Evolutionary conservation across 805 yeast species (phyloP).

Genomic region (Soucietia sequanensis): DNA sequence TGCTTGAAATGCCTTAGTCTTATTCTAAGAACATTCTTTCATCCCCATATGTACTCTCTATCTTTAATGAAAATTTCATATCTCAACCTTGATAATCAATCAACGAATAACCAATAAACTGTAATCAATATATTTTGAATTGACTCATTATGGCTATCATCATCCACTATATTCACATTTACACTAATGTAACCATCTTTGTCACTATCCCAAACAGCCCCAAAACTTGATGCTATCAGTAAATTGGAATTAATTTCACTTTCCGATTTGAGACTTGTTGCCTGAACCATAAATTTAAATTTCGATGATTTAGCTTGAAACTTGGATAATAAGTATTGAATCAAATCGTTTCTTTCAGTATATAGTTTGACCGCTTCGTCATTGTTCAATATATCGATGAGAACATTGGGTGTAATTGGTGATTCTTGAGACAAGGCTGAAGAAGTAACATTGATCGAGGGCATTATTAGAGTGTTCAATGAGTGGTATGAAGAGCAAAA

Average conservation of each 20-base stretch:
- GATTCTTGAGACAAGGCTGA: slow-evolving; percentile 13
- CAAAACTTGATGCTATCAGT: slow-evolving; percentile 37
- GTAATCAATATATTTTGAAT: not conserved
- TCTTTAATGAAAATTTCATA: too few species aligned
- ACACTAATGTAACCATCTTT: slow-evolving; percentile 54
- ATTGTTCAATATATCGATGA: slow-evolving; percentile 10
- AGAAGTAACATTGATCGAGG: slow-evolving; percentile 3
- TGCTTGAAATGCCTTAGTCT: slow-evolving; percentile 11
- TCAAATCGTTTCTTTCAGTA: slow-evolving; percentile 21
- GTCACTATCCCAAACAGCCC: slow-evolving; percentile 55
- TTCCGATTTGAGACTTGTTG: slow-evolving; percentile 30
- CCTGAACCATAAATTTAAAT: slow-evolving; percentile 54
- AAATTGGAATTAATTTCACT: slow-evolving; percentile 16
- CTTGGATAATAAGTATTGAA: slow-evolving; percentile 27
- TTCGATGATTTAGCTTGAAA: slow-evolving; percentile 48
- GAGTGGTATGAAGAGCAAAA: too few species aligned
- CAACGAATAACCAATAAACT: slow-evolving; percentile 4
- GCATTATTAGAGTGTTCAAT: not conserved
- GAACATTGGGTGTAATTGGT: slow-evolving; percentile 17
- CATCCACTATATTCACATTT: slow-evolving; percentile 18
- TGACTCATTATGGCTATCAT: not conserved
- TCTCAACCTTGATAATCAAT: too few species aligned
- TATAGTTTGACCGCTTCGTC: slow-evolving; percentile 1
- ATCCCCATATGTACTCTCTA: not conserved
- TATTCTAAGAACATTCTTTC: too few species aligned